Percentiles rank a stretch among this genome's conserved stretches.
Conservation (phyloP, 2,329 filamentous ascomycete genomes). For the Hypoxylon sp. region DNA sequence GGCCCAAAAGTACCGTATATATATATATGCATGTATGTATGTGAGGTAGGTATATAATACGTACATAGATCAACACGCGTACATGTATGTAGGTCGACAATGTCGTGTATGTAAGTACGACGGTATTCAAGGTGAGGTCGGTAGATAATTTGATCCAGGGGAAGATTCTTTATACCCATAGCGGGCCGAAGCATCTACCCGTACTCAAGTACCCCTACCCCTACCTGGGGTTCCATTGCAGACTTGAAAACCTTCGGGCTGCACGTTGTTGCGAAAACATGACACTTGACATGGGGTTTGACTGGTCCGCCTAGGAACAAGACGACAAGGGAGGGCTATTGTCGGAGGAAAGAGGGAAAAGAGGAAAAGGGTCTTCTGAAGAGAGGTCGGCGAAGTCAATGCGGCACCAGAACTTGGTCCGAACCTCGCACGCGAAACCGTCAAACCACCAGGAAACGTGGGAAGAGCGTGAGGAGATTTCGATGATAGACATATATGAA, state of each 20-base stretch:
- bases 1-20: conserved; percentile 1
- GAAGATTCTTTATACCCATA: conserved; percentile 25
- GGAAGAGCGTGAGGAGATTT: conserved; percentile 20
- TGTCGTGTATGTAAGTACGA: conserved; percentile 14
- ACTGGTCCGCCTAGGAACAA: conserved; percentile 37
- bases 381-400: conserved; percentile 33
- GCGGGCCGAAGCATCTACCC: conserved; percentile 28
- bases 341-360: conserved; percentile 38
- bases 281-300: conserved; percentile 37
- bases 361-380: conserved; percentile 23
- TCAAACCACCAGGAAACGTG: conserved; percentile 21
- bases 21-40: conserved; percentile 1
- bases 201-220: conserved; percentile 21
- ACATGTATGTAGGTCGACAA: conserved; percentile 13
- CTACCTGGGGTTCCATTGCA: conserved; percentile 40
- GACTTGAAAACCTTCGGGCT: conserved; percentile 32
- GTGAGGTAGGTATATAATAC: neutral
- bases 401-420: conserved; percentile 41
- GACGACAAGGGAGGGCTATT: conserved; percentile 42
- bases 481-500: conserved; percentile 28
- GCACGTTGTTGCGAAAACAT: conserved; percentile 43
- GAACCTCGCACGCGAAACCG: conserved; percentile 36
- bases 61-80: conserved; percentile 4
- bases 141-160: conserved; percentile 3
- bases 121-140: conserved; percentile 10